A percentile compares a stretch with the other conserved stretches of the same genome.
Evolutionary conservation across 352 stramenopile species (phyloP).

Genomic region (Globisporangium orthogonon): DNA sequence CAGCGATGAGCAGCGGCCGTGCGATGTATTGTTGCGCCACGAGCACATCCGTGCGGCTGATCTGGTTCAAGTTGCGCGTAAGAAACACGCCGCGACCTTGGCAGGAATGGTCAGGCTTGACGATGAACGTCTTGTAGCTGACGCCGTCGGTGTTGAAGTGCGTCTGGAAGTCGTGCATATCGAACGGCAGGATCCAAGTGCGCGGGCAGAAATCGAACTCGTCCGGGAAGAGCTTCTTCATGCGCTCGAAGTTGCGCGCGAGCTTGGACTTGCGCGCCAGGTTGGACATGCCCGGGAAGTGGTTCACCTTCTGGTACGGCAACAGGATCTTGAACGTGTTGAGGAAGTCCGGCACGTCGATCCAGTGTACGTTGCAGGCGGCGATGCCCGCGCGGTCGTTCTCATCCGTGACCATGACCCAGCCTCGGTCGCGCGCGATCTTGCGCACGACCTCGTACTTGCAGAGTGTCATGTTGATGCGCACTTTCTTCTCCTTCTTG

Average conservation of each 20-base stretch:
- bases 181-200: slow-evolving; percentile 96
- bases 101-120: slow-evolving; percentile 91
- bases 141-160: slow-evolving; percentile 88
- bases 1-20: slow-evolving; percentile 68
- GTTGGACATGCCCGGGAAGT: slow-evolving; percentile 95
- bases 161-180: slow-evolving; percentile 89
- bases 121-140: slow-evolving; percentile 92
- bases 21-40: slow-evolving; percentile 85
- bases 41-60: slow-evolving; percentile 82
- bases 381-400: slow-evolving; percentile 54
- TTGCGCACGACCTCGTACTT: slow-evolving; percentile 83
- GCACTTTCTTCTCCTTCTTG: slow-evolving; percentile 44
- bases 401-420: slow-evolving; percentile 69
- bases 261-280: slow-evolving; percentile 94
- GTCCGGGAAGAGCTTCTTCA: slow-evolving; percentile 92
- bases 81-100: slow-evolving; percentile 94
- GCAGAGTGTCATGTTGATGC: slow-evolving; percentile 68
- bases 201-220: slow-evolving; percentile 94
- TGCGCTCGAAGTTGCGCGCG: slow-evolving; percentile 93
- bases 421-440: slow-evolving; percentile 66
- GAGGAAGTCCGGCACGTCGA: slow-evolving; percentile 90
- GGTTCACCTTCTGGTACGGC: slow-evolving; percentile 93
- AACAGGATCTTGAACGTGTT: slow-evolving; percentile 85
- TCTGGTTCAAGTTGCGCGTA: slow-evolving; percentile 86
- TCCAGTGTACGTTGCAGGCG: slow-evolving; percentile 92